These are phyloP conservation scores for Venturia carpophila DNA, from an alignment of 2,329 filamentous ascomycete species.

Conservation along the genomic window DNA sequence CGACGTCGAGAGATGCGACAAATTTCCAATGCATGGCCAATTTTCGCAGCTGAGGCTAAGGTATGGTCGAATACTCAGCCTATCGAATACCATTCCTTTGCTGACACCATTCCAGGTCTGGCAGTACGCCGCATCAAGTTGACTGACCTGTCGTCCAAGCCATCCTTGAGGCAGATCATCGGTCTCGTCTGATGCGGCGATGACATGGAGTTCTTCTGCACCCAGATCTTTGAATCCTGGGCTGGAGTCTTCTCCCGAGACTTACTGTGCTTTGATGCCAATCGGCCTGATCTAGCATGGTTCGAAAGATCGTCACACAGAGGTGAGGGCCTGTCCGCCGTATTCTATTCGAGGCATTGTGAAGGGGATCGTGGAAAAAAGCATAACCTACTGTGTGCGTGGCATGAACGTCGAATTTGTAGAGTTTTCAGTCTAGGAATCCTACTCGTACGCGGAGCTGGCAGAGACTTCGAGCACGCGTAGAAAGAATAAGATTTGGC, in stretches of 20 bases:
- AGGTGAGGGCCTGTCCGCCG: slow-evolving; percentile 24
- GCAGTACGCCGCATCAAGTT: slow-evolving; percentile 19
- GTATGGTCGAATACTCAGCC: too few relatives aligned
- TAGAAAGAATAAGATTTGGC: background rate
- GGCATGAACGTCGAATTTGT: too few relatives aligned
- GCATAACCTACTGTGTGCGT: slow-evolving; percentile 27
- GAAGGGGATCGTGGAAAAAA: slow-evolving; percentile 30
- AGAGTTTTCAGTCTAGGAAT: background rate
- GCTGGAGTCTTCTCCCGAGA: slow-evolving; percentile 25
- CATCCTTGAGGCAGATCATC: background rate
- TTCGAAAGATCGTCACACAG: slow-evolving; percentile 15
- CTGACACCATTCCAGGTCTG: background rate
- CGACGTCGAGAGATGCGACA: slow-evolving; percentile 9
- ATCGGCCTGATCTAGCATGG: slow-evolving; percentile 28
- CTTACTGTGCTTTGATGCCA: slow-evolving; percentile 28
- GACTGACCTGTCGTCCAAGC: slow-evolving; percentile 16
- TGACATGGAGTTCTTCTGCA: slow-evolving; percentile 27
- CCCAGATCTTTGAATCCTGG: slow-evolving; percentile 22
- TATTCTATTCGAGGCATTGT: slow-evolving; percentile 34
- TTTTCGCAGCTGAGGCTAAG: too few relatives aligned
- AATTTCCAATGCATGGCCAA: too few relatives aligned
- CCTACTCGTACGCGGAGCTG: background rate
- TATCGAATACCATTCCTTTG: too few relatives aligned
- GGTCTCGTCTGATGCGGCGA: slow-evolving; percentile 32
- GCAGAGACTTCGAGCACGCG: background rate